Conservation (phyloP, 176 grass and related monocot species). For the Areca catechu region DNA sequence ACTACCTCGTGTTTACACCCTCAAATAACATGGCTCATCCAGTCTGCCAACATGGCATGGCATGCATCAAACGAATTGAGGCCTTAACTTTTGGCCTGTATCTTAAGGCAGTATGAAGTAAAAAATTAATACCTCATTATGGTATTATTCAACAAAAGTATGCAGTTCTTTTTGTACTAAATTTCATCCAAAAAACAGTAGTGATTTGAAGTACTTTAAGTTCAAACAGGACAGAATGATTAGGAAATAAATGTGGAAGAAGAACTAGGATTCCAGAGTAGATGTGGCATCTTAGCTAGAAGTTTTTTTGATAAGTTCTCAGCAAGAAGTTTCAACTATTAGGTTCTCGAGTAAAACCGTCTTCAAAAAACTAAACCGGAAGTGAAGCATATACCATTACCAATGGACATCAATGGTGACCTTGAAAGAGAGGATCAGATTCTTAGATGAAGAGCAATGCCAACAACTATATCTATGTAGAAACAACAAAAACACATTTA, state of each 20-base stretch:
- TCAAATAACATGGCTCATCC: no score
- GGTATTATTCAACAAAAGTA: no score
- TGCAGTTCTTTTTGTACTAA: no score
- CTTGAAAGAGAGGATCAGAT: constrained; percentile 3
- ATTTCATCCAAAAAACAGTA: neutral
- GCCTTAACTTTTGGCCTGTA: no score
- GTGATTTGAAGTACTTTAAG: neutral
- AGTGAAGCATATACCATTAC: constrained; percentile 7
- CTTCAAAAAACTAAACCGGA: neutral
- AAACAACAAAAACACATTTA: neutral
- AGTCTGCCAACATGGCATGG: no score
- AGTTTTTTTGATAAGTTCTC: no score
- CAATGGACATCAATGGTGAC: constrained; percentile 1
- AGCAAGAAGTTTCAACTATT: neutral
- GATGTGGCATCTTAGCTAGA: neutral
- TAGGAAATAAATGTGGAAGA: neutral
- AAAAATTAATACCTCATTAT: no score
- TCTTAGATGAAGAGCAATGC: constrained; percentile 1
- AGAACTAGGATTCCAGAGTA: neutral
- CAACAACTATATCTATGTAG: constrained; percentile 1
- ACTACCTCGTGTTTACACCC: no score
- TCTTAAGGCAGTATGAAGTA: no score
- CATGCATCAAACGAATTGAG: no score
- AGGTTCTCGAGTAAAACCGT: neutral
- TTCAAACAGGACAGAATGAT: neutral